A percentile compares a stretch with the other conserved stretches of the same genome.
Evolutionary conservation across 2,329 filamentous ascomycete species (phyloP).

Genomic region (Trichophyton equinum): DNA sequence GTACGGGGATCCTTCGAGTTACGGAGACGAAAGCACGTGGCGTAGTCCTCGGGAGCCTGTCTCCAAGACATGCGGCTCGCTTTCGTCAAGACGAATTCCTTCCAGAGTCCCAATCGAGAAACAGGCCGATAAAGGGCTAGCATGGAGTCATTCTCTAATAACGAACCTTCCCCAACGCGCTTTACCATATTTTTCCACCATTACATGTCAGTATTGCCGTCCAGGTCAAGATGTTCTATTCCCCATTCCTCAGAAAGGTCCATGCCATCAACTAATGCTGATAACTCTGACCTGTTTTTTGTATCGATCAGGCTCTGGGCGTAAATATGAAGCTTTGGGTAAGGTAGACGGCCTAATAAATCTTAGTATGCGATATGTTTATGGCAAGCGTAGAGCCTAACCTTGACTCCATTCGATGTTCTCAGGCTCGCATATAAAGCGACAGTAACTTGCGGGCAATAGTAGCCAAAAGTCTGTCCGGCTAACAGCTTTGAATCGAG

Average conservation of each 20-base stretch:
- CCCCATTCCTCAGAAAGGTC: conserved; percentile 17
- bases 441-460: conserved; percentile 12
- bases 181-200: conserved; percentile 6
- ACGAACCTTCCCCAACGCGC: not conserved
- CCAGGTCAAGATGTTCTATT: conserved; percentile 13
- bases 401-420: conserved; percentile 14
- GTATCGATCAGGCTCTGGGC: conserved; percentile 18
- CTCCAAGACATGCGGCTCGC: conserved; percentile 4
- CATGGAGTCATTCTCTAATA: not conserved
- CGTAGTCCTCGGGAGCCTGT: not conserved
- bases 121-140: not conserved
- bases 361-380: conserved; percentile 7
- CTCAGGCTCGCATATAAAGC: conserved; percentile 9
- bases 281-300: conserved; percentile 10
- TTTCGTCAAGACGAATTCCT: not conserved
- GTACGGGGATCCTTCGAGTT: not conserved
- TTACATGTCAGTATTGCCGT: conserved; percentile 10
- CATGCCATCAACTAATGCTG: conserved; percentile 17
- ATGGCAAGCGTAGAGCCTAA: not conserved
- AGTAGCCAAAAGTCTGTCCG: conserved; percentile 12
- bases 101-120: not conserved
- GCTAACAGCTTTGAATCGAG: conserved; percentile 5
- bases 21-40: not conserved
- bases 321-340: conserved; percentile 14
- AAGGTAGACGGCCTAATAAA: conserved; percentile 13